These are phyloP conservation scores for Leishmania aethiopica DNA, from an alignment of 208 protist species.

Conservation along the genomic window DNA sequence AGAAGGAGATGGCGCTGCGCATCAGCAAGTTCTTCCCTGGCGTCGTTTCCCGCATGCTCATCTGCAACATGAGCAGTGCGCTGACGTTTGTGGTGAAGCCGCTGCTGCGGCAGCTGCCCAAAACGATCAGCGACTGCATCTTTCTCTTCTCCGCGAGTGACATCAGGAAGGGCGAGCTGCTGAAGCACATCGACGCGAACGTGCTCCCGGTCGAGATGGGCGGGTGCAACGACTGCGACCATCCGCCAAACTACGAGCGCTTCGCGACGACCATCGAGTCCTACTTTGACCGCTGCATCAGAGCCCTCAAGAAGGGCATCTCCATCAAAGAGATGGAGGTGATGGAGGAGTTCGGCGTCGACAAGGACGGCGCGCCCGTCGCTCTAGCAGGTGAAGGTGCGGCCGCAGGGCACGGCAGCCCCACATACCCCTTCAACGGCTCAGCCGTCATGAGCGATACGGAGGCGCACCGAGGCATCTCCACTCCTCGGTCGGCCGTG, in stretches of 20 bases:
- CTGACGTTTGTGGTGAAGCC: constrained; percentile 73
- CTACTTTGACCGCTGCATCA: constrained; percentile 56
- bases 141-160: constrained; percentile 61
- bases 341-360: constrained; percentile 62
- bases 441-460: too few species aligned
- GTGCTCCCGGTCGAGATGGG: constrained; percentile 75
- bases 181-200: constrained; percentile 56
- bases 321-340: constrained; percentile 69
- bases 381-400: not conserved
- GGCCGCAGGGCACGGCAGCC: not conserved
- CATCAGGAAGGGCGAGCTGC: constrained; percentile 48
- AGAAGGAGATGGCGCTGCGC: constrained; percentile 76
- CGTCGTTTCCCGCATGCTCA: constrained; percentile 55
- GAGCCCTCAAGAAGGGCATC: constrained; percentile 32
- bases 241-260: constrained; percentile 50
- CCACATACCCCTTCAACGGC: too few species aligned
- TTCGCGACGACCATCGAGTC: constrained; percentile 52
- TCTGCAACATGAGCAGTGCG: constrained; percentile 74
- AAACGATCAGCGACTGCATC: constrained; percentile 62
- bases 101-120: constrained; percentile 64
- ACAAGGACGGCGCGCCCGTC: constrained; percentile 36
- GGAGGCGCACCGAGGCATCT: not conserved
- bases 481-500: not conserved
- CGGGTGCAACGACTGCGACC: constrained; percentile 70
- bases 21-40: constrained; percentile 81